Base-by-base conservation (phyloP, 352 stramenopile genomes). In the Pythium volutum region DNA sequence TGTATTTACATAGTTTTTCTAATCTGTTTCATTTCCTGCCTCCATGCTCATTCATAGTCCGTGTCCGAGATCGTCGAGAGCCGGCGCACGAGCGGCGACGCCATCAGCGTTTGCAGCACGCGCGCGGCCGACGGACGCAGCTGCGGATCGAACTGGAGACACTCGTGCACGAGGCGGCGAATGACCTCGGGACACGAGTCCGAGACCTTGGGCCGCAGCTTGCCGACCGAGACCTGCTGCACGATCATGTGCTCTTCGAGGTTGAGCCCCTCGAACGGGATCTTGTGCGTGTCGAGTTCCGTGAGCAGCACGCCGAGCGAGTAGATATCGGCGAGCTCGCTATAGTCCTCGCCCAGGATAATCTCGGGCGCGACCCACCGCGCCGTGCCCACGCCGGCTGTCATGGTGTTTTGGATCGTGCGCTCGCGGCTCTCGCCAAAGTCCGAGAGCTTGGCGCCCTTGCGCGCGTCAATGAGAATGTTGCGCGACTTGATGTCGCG, bases 401-500 rank as follows among this genome's bases (percentile, higher is more conserved):
- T 91, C 82, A 91, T 91, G 16, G 82, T 91, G 50, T 81, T 65
- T 48, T 84, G 79, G 57, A 89, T 70, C 26, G 82, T 91, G 22
- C 82, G 82, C 71, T 91, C 77, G 31, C 82, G 77, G 27, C 77
- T 88, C 57, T 91, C 82, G 16, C 82, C 82, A 22, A 91, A 91
- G 60, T 89, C 81, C 0, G 79, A 88, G 23, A 91, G 65, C 62
- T 91, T 90, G 1, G 81, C 81, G 2, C 81, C 81, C 63, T 91
- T 91, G 20, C 75, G 58, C 22, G 69, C 77, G 64, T 91, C 81
- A 22, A 97, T 67, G 14, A 97, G 77, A 58, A 97, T 88, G 69
- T 97, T 97, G 23, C 88, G 84, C 43, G 86, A 93, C 69, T 97
- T 97, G 58, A 97, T 91, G 48, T 97, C 90, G 33, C 89, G 88